Evolutionary conservation across 1,284 basidiomycete genomes (phyloP).

Genomic region (Rhodotorula sp.): DNA sequence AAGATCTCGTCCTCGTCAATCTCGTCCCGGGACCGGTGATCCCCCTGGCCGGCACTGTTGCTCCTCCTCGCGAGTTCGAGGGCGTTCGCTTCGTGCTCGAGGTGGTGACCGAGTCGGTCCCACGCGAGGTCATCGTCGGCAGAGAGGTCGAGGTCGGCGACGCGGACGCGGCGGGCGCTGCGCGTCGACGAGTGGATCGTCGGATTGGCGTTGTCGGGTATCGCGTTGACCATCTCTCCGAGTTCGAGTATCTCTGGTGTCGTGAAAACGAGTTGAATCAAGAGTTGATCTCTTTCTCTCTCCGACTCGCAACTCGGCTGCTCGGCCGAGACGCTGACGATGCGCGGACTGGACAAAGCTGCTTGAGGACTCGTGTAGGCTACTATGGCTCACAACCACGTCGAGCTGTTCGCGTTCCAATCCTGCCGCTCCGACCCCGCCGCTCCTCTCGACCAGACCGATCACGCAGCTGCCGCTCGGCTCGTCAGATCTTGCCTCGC

Average conservation of each 20-base stretch:
- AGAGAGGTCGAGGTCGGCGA: constrained; percentile 37
- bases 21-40: constrained; percentile 12
- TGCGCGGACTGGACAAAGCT: too few relatives aligned
- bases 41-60: neutral
- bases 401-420: too few relatives aligned
- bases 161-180: constrained; percentile 9
- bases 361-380: too few relatives aligned
- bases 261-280: neutral
- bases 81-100: constrained; percentile 3
- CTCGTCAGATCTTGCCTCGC: neutral
- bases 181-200: constrained; percentile 34
- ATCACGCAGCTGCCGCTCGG: too few relatives aligned
- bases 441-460: neutral
- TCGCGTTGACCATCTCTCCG: constrained; percentile 14
- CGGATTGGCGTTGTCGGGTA: constrained; percentile 44
- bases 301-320: too few relatives aligned
- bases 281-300: too few relatives aligned
- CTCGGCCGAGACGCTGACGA: too few relatives aligned
- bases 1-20: constrained; percentile 70
- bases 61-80: neutral
- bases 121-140: constrained; percentile 40
- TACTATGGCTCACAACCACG: too few relatives aligned
- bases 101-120: constrained; percentile 28
- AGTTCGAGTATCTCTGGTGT: too few relatives aligned
- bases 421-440: too few relatives aligned